A percentile compares a stretch with the other conserved stretches of the same genome.
Evolutionary conservation across 148 eudicot genomes (phyloP).

Genomic region (Selenicereus undatus): DNA sequence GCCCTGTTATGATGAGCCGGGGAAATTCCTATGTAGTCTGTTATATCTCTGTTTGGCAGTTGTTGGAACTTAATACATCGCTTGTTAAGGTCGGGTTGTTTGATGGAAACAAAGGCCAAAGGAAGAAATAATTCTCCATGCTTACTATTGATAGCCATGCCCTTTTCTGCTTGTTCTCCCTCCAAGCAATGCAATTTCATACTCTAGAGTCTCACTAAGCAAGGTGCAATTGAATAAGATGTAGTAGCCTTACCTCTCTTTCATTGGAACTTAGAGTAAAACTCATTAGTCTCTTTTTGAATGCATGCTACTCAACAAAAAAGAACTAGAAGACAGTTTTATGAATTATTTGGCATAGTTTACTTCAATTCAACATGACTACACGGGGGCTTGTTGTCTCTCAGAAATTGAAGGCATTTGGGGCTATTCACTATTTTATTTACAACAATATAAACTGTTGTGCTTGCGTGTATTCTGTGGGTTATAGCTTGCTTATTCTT

Average conservation of each 20-base stretch:
- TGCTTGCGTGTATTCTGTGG: too few relatives aligned
- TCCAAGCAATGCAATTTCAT: neutral
- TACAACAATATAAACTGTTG: too few relatives aligned
- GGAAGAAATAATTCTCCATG: neutral
- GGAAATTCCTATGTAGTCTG: neutral
- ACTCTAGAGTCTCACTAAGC: neutral
- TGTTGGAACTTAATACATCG: neutral
- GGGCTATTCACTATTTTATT: too few relatives aligned
- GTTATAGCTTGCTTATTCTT: too few relatives aligned
- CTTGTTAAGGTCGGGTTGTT: neutral
- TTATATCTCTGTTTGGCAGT: neutral
- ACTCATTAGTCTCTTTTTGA: neutral
- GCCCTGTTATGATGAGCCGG: neutral
- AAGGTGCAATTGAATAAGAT: neutral
- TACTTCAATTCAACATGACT: too few relatives aligned
- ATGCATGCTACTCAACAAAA: neutral
- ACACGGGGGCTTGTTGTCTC: too few relatives aligned
- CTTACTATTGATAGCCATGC: neutral
- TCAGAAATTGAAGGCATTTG: too few relatives aligned
- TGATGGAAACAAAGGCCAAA: neutral
- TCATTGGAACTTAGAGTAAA: neutral
- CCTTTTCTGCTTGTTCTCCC: neutral
- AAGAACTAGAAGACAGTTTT: neutral
- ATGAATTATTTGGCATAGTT: neutral
- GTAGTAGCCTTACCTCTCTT: neutral